Evolutionary conservation across 164 flowering plant species (phyloP), one percentile per base, ranked within the genome.

Genomic region (Aristolochia fimbriata): DNA sequence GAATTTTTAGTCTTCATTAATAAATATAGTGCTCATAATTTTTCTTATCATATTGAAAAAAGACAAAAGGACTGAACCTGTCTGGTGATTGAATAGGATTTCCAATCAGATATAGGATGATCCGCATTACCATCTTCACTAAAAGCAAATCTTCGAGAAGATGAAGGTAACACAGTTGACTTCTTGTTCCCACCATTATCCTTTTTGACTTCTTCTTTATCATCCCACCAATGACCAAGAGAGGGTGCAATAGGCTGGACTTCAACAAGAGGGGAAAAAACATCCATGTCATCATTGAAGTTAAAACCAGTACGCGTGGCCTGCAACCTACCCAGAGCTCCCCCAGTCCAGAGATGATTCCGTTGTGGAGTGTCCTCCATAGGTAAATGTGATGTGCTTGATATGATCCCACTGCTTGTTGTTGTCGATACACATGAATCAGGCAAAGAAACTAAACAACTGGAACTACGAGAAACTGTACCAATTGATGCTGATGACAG

Each of bases 231-330:
- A 73, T 80, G 83, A 71, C 84, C 83, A 59, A 86, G 76, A 45
- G 96, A 81, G 14, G 95, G 95, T 12, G 96, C 85, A 62, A 90
- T 81, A 55, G 99, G 95, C 65, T 82, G 88, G 71, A 91, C 96
- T 65, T 93, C 97, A 61, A 88, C 88, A 62, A 94, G 81, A 15
- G 99, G 99, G 57, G 99, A 94, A 69, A 94, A 94, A 14, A 94
- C 91, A 51, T 91, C 96, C 99, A 94, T 91, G 52, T 91, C 99
- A 70, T 94, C 99, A 78, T 81, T 91, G 64, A 83, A 77, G 72
- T 82, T 81, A 62, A 76, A 77, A 70, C 68, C 71, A 56, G 83
- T 56, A 58, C 83, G 89, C 67, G 84, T 77, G 61, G 95, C 79
- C 57, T 84, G 82, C 64, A 94, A 74, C 73, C 86, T 85, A 12